These are phyloP conservation scores for Pseudotulostoma volvatum DNA, from an alignment of 495 filamentous ascomycete species.

Conservation along the genomic window DNA sequence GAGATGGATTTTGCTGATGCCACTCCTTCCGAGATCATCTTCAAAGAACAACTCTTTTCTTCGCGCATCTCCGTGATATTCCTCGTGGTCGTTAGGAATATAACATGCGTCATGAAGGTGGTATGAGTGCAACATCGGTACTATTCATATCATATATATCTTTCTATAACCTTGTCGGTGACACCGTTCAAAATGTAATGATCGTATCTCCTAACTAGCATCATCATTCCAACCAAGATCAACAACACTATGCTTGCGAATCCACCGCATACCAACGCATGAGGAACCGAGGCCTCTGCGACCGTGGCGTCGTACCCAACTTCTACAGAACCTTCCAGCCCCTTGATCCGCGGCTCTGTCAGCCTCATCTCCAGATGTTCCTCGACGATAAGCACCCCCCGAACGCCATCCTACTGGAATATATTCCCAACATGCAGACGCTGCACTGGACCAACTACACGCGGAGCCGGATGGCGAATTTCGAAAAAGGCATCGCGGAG, in stretches of 20 bases:
- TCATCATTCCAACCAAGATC: too few species aligned
- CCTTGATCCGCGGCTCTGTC: background rate
- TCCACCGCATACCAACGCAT: slow-evolving; percentile 2
- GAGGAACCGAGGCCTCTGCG: slow-evolving; percentile 1
- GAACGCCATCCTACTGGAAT: slow-evolving; percentile 8
- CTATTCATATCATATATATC: background rate
- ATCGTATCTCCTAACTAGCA: slow-evolving; percentile 1
- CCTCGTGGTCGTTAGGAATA: background rate
- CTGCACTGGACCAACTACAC: too few species aligned
- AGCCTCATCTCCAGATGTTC: slow-evolving; percentile 4
- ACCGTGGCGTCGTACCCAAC: slow-evolving; percentile 3
- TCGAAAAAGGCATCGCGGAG: slow-evolving; percentile 5
- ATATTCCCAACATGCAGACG: slow-evolving; percentile 5
- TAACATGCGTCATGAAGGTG: background rate
- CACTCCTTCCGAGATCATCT: too few species aligned
- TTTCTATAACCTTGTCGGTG: too few species aligned
- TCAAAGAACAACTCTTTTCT: background rate
- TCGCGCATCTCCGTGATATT: background rate
- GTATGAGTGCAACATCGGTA: background rate
- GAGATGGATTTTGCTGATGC: too few species aligned
- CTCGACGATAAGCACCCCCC: slow-evolving; percentile 2
- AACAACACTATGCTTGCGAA: slow-evolving; percentile 5
- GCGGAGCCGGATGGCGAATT: too few species aligned
- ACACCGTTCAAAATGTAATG: slow-evolving; percentile 2
- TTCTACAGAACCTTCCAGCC: slow-evolving; percentile 4